Percentiles rank a stretch among this genome's conserved stretches.
phyloP scores from a whole-genome alignment of 805 yeast species.

The Metschnikowia amazonensis region DNA sequence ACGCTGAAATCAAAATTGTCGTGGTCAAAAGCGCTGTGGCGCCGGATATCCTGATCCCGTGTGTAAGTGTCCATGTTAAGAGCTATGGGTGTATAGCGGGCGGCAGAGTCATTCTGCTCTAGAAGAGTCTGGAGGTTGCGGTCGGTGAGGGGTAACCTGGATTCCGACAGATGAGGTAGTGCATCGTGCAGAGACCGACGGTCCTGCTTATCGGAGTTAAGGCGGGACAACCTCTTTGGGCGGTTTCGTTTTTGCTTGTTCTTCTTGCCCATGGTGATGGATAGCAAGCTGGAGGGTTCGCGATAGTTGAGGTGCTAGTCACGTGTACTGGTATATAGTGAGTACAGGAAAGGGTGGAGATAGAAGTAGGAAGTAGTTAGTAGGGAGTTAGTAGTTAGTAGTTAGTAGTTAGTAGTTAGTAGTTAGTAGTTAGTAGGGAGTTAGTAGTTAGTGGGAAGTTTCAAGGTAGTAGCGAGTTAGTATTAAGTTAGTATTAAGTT shows the following conservation, averaged over 20 bases:
- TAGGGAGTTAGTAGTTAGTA: too few relatives aligned
- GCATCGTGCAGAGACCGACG: not conserved
- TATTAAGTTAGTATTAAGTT: too few relatives aligned
- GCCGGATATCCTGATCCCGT: conserved; percentile 24
- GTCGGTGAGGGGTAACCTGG: conserved; percentile 34
- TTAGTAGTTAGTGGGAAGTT: too few relatives aligned
- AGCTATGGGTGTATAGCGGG: conserved; percentile 26
- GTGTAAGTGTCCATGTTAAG: conserved; percentile 41
- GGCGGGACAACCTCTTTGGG: conserved; percentile 1
- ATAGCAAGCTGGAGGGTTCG: not conserved
- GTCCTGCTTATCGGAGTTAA: not conserved
- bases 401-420: too few relatives aligned
- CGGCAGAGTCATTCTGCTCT: conserved; percentile 13
- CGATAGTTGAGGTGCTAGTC: not conserved
- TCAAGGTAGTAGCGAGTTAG: too few relatives aligned
- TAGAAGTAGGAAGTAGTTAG: too few relatives aligned
- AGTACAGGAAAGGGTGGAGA: too few relatives aligned
- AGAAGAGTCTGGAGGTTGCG: conserved; percentile 32
- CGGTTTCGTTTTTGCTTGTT: conserved; percentile 9
- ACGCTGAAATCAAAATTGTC: conserved; percentile 9
- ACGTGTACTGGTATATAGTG: too few relatives aligned
- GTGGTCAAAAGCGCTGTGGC: conserved; percentile 13
- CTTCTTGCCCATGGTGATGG: conserved; percentile 14
- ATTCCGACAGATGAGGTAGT: not conserved
- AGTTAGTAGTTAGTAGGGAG: too few relatives aligned